Evolutionary conservation across 768 basidiomycete species (phyloP).

Genomic region (Kondoa malvinella): DNA sequence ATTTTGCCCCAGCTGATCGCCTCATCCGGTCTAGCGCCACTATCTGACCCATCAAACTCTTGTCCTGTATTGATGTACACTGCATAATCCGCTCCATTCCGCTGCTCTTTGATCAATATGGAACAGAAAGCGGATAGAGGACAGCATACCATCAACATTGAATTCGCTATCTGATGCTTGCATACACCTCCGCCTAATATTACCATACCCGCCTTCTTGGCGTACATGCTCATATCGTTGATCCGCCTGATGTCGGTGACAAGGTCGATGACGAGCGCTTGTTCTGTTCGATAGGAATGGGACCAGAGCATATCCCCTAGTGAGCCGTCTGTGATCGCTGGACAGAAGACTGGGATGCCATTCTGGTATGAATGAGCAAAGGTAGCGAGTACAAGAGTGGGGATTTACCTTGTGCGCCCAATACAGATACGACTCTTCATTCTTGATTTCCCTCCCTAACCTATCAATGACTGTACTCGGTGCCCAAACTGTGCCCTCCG

Average conservation of each 20-base stretch:
- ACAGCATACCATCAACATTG: constrained; percentile 72
- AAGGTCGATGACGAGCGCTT: constrained; percentile 62
- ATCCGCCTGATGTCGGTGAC: constrained; percentile 80
- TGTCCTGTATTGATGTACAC: constrained; percentile 98
- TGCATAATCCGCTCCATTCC: constrained; percentile 93
- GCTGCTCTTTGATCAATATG: constrained; percentile 36
- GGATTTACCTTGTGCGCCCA: constrained; percentile 90
- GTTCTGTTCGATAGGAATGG: constrained; percentile 49
- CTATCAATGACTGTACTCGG: constrained; percentile 85
- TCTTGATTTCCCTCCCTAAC: constrained; percentile 90
- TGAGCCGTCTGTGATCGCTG: constrained; percentile 92
- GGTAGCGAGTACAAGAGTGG: constrained; percentile 25
- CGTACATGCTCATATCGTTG: constrained; percentile 72
- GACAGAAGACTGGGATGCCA: constrained; percentile 95
- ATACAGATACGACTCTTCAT: constrained; percentile 94
- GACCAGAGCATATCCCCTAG: constrained; percentile 99
- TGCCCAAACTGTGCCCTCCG: constrained; percentile 52
- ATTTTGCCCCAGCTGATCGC: constrained; percentile 99
- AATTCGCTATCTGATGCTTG: constrained; percentile 99
- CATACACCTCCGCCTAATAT: constrained; percentile 94
- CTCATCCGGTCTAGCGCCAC: constrained; percentile 90
- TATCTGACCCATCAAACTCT: constrained; percentile 97
- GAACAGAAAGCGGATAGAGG: constrained; percentile 24
- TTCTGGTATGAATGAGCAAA: constrained; percentile 43
- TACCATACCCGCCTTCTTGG: constrained; percentile 93